phyloP scores from a whole-genome alignment of 805 yeast genomes.

The Phaffomyces antillensis region DNA sequence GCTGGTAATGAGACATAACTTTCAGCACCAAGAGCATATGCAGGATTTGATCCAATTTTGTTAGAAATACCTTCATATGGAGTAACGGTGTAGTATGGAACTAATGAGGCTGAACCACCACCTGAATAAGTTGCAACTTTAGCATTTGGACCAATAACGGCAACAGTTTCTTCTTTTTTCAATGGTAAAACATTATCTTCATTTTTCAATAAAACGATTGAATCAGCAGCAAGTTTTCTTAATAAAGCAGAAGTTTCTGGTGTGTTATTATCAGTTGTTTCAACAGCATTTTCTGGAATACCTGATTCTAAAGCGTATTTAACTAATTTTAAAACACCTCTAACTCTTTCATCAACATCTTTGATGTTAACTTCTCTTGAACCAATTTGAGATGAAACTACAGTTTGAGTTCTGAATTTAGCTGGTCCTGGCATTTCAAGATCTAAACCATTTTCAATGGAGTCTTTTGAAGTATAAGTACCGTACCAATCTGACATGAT shows the following conservation, averaged over 20 bases:
- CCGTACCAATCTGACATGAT: slow-evolving; percentile 65
- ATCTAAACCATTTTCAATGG: slow-evolving; percentile 51
- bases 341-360: slow-evolving; percentile 42
- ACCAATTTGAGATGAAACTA: slow-evolving; percentile 36
- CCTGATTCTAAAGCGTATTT: slow-evolving; percentile 38
- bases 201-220: slow-evolving; percentile 52
- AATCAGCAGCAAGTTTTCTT: slow-evolving; percentile 41
- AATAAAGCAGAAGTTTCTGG: slow-evolving; percentile 38
- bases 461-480: slow-evolving; percentile 37
- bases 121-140: slow-evolving; percentile 44
- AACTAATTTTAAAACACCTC: slow-evolving; percentile 41
- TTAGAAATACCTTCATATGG: slow-evolving; percentile 40
- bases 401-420: slow-evolving; percentile 32
- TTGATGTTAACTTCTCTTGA: slow-evolving; percentile 33
- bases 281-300: slow-evolving; percentile 19
- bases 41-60: slow-evolving; percentile 20
- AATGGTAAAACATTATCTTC: slow-evolving; percentile 42
- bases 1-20: slow-evolving; percentile 29
- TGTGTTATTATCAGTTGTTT: slow-evolving; percentile 32
- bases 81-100: slow-evolving; percentile 39
- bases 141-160: slow-evolving; percentile 57
- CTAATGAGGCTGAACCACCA: slow-evolving; percentile 55
- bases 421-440: slow-evolving; percentile 66
- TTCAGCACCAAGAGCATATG: slow-evolving; percentile 31
- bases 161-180: slow-evolving; percentile 31